Conservation (phyloP, 305 asterid species). For the Fraxinus dipetala region DNA sequence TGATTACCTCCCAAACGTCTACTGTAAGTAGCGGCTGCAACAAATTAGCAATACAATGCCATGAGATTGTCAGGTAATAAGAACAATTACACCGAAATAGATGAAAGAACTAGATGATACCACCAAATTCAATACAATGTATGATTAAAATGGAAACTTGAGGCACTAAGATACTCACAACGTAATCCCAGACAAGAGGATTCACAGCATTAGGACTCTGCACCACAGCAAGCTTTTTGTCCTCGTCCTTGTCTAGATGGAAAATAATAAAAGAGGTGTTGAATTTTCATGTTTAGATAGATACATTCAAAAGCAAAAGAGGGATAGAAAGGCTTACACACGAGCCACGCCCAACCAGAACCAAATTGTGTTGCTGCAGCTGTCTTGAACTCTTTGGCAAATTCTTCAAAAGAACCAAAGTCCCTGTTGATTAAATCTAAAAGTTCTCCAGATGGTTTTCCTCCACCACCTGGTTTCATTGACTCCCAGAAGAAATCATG, state of each 20-base stretch:
- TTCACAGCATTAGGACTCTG: slow-evolving; percentile 94
- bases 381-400: slow-evolving; percentile 69
- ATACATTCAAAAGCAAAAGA: neutral
- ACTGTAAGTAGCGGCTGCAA: slow-evolving; percentile 93
- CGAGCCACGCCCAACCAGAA: slow-evolving; percentile 99
- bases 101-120: neutral
- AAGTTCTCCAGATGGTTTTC: slow-evolving; percentile 77
- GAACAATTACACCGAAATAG: neutral
- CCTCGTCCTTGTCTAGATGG: slow-evolving; percentile 67
- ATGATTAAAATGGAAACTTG: neutral
- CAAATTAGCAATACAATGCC: slow-evolving; percentile 16
- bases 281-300: neutral
- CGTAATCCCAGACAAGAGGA: slow-evolving; percentile 92
- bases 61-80: slow-evolving; percentile 8
- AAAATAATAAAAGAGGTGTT: slow-evolving; percentile 6
- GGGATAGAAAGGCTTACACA: slow-evolving; percentile 50
- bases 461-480: slow-evolving; percentile 95
- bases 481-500: slow-evolving; percentile 98
- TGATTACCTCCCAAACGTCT: slow-evolving; percentile 95
- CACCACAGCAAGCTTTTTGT: slow-evolving; percentile 78
- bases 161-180: slow-evolving; percentile 46
- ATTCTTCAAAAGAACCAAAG: slow-evolving; percentile 83
- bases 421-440: slow-evolving; percentile 71
- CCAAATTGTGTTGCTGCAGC: slow-evolving; percentile 94
- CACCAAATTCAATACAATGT: neutral